Percentiles rank a stretch among this genome's conserved stretches.
Evolutionary conservation across 2,329 filamentous ascomycete species (phyloP).

Genomic region (Magnaporthiopsis incrustans): DNA sequence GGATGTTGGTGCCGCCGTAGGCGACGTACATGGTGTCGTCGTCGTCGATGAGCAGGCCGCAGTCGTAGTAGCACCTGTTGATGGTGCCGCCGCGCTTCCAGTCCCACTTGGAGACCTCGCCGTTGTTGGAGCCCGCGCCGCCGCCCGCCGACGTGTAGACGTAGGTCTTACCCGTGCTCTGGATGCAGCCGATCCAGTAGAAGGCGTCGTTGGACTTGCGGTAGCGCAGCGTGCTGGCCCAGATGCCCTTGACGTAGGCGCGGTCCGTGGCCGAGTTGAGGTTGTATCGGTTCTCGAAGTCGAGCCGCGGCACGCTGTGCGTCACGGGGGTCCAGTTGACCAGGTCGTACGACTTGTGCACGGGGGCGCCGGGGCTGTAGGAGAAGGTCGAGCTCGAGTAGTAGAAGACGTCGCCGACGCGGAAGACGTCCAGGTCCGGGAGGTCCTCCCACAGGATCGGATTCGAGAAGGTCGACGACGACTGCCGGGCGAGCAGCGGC

Average conservation of each 20-base stretch:
- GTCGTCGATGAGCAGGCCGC: conserved; percentile 48
- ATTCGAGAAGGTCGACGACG: conserved; percentile 29
- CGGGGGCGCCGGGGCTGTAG: conserved; percentile 47
- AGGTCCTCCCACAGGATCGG: conserved; percentile 49
- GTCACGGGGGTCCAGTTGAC: conserved; percentile 40
- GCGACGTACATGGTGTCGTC: conserved; percentile 52
- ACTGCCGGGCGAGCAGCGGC: conserved; percentile 6
- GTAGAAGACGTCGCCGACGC: conserved; percentile 39
- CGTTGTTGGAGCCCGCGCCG: conserved; percentile 34
- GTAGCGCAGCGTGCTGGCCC: conserved; percentile 47
- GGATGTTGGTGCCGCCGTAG: conserved; percentile 41
- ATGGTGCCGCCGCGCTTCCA: conserved; percentile 12
- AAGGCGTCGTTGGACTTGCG: conserved; percentile 38
- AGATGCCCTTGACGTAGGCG: conserved; percentile 46
- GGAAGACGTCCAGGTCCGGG: conserved; percentile 46
- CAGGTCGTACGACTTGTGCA: conserved; percentile 47
- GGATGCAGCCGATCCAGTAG: conserved; percentile 52
- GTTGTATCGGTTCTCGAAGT: conserved; percentile 41
- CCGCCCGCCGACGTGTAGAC: conserved; percentile 39
- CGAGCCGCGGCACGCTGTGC: conserved; percentile 35
- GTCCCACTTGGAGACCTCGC: conserved; percentile 24
- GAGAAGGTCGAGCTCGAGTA: conserved; percentile 51
- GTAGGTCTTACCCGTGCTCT: conserved; percentile 37
- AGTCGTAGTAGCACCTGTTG: conserved; percentile 46
- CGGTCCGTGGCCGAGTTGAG: conserved; percentile 27